Percentiles rank a stretch among this genome's conserved stretches.
Evolutionary conservation across 768 basidiomycete species (phyloP).

Genomic region (Mycena galopus): DNA sequence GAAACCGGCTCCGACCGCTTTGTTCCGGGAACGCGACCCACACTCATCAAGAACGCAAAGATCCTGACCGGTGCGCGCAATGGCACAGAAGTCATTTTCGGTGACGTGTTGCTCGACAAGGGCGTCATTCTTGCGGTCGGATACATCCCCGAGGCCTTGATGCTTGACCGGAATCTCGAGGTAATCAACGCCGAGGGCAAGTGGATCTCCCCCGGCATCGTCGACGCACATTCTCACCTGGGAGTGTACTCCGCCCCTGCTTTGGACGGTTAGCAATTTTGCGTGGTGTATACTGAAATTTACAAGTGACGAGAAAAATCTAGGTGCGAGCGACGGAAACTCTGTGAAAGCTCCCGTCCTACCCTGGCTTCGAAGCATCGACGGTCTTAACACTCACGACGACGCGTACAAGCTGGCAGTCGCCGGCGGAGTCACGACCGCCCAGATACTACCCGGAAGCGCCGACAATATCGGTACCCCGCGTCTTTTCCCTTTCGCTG

Average conservation of each 20-base stretch:
- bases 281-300: background rate
- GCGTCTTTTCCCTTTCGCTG: background rate
- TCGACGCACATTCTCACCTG: conserved; percentile 71
- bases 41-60: conserved; percentile 73
- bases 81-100: conserved; percentile 67
- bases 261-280: conserved; percentile 43
- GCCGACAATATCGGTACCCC: conserved; percentile 68
- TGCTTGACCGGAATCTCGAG: conserved; percentile 38
- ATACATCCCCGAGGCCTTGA: conserved; percentile 39
- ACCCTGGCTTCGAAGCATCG: conserved; percentile 79
- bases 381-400: conserved; percentile 84
- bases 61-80: conserved; percentile 82
- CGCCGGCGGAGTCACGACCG: conserved; percentile 80
- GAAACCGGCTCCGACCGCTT: conserved; percentile 63
- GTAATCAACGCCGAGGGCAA: conserved; percentile 69
- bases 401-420: conserved; percentile 67
- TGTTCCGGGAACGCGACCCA: conserved; percentile 63
- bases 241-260: conserved; percentile 55
- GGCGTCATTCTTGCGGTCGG: conserved; percentile 74
- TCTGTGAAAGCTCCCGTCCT: conserved; percentile 64
- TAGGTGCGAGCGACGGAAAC: conserved; percentile 69
- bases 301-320: background rate
- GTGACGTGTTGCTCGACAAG: conserved; percentile 72
- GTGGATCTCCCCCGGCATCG: conserved; percentile 76
- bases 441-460: conserved; percentile 79